Percentiles rank a stretch among this genome's conserved stretches.
These are phyloP conservation scores for Mucor ambiguus DNA, from an alignment of 371 early-diverging fungal genomes.

Conservation along the genomic window DNA sequence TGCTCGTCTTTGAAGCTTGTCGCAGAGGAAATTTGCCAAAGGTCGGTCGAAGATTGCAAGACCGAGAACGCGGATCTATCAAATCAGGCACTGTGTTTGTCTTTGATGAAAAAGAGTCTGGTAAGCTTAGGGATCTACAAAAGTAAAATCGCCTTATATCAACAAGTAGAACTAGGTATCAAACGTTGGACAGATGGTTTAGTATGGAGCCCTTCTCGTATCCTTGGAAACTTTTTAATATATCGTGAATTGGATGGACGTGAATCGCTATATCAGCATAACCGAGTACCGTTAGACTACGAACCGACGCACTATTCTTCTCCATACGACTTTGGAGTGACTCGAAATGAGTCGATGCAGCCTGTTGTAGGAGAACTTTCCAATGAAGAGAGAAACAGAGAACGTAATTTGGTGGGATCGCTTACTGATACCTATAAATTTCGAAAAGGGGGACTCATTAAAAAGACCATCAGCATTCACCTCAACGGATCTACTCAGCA, in stretches of 20 bases:
- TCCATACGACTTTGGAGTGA: not conserved
- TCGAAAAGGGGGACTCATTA: conserved; percentile 80
- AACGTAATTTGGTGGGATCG: conserved; percentile 64
- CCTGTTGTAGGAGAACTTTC: not conserved
- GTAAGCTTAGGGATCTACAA: conserved; percentile 14
- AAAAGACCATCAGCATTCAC: conserved; percentile 83
- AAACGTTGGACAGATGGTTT: conserved; percentile 91
- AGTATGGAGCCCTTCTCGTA: conserved; percentile 85
- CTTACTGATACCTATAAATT: conserved; percentile 66
- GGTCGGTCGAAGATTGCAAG: conserved; percentile 64
- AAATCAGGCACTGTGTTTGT: conserved; percentile 69
- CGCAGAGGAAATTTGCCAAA: conserved; percentile 61
- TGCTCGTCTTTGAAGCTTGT: conserved; percentile 72
- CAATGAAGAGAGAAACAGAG: conserved; percentile 49
- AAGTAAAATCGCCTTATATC: not conserved
- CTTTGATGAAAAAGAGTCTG: conserved; percentile 74
- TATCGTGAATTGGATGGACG: conserved; percentile 76
- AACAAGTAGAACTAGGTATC: conserved; percentile 57
- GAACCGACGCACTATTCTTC: not conserved
- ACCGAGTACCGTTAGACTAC: not conserved
- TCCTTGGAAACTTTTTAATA: conserved; percentile 76
- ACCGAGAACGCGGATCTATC: conserved; percentile 62
- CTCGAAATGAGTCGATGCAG: not conserved
- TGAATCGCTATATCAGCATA: conserved; percentile 10
- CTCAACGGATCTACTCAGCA: conserved; percentile 77